These are phyloP conservation scores for Kwoniella sp. DNA, from an alignment of 768 basidiomycete species.

Conservation along the genomic window DNA sequence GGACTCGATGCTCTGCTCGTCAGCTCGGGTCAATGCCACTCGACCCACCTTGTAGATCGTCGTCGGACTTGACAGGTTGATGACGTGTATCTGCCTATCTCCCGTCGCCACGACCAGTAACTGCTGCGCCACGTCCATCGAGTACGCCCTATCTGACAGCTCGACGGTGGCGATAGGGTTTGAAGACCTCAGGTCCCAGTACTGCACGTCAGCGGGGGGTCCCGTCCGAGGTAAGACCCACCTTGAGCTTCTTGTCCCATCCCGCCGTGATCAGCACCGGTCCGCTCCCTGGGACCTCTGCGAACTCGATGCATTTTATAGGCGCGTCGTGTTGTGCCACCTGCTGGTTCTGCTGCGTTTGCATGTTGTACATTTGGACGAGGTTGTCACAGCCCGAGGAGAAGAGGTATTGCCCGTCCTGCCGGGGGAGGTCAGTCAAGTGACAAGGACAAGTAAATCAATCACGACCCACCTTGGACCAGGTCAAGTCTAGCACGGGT, in stretches of 20 bases:
- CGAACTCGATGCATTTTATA: constrained; percentile 74
- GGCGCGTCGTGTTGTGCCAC: constrained; percentile 89
- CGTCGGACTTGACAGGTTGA: constrained; percentile 77
- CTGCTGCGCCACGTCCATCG: constrained; percentile 73
- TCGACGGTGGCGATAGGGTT: constrained; percentile 71
- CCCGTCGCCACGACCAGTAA: constrained; percentile 86
- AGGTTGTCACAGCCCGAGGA: constrained; percentile 94
- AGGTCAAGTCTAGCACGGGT: constrained; percentile 79
- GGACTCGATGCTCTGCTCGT: constrained; percentile 65
- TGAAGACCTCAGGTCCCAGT: constrained; percentile 83
- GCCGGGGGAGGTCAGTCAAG: constrained; percentile 7
- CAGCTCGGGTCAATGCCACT: background rate
- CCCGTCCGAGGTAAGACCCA: constrained; percentile 46
- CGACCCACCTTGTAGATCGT: constrained; percentile 65
- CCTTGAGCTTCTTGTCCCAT: constrained; percentile 94
- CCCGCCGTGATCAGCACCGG: constrained; percentile 78
- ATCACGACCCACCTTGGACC: constrained; percentile 69
- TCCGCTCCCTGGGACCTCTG: constrained; percentile 64
- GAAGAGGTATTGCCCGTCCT: constrained; percentile 87
- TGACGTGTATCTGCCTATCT: constrained; percentile 84
- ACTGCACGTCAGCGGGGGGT: constrained; percentile 54
- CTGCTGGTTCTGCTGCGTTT: constrained; percentile 72
- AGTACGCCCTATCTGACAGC: constrained; percentile 77
- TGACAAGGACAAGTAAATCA: background rate
- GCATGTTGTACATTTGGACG: constrained; percentile 85